Conservation (phyloP, 1,284 basidiomycete genomes). For the Sphaerobolus stellatus region DNA sequence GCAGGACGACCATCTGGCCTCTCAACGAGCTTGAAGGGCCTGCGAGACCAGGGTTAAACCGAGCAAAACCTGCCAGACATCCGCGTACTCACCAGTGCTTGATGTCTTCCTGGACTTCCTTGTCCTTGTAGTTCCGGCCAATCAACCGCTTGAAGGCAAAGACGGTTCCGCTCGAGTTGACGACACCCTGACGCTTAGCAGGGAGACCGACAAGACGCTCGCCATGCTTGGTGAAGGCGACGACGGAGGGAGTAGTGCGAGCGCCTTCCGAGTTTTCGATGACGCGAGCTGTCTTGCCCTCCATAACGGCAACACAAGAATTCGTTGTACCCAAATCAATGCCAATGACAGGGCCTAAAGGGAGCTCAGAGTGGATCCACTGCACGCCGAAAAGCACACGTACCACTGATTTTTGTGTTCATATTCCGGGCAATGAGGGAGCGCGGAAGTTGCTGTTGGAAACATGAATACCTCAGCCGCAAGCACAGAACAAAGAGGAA, state of each 20-base stretch:
- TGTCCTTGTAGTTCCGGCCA: constrained; percentile 90
- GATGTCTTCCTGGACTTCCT: constrained; percentile 91
- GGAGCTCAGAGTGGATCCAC: background rate
- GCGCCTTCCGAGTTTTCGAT: constrained; percentile 98
- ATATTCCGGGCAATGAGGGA: constrained; percentile 75
- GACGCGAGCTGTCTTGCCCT: constrained; percentile 91
- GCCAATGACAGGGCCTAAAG: constrained; percentile 73
- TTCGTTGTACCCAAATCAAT: constrained; percentile 88
- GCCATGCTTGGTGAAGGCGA: constrained; percentile 96
- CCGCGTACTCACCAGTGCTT: constrained; percentile 62
- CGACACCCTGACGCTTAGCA: constrained; percentile 95
- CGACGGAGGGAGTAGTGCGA: constrained; percentile 96
- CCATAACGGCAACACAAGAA: constrained; percentile 94
- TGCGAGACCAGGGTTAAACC: constrained; percentile 25
- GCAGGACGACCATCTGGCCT: constrained; percentile 71
- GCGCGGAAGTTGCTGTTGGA: constrained; percentile 58
- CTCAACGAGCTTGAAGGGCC: constrained; percentile 81
- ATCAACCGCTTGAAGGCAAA: constrained; percentile 97
- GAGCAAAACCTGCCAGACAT: constrained; percentile 3
- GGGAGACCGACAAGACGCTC: constrained; percentile 94
- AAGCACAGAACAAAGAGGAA: constrained; percentile 13
- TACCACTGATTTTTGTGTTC: constrained; percentile 80
- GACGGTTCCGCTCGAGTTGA: constrained; percentile 93
- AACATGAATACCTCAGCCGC: constrained; percentile 13
- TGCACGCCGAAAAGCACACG: constrained; percentile 19